Conservation (phyloP, 1,284 basidiomycete species). For the Papiliotrema laurentii region DNA sequence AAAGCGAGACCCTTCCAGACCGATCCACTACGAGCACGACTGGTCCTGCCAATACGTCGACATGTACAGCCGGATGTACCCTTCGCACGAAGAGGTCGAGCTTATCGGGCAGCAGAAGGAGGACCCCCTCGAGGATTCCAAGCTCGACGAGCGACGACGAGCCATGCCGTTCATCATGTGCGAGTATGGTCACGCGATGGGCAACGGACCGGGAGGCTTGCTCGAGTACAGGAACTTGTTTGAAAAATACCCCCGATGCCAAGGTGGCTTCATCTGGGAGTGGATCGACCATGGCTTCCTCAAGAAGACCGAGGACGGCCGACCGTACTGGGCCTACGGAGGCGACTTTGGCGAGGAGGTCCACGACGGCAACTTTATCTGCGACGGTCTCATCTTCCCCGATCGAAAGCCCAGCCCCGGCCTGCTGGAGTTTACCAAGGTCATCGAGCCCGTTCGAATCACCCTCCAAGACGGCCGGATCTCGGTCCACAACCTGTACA, state of each 20-base stretch:
- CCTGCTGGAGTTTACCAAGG: constrained; percentile 17
- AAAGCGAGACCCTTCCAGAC: constrained; percentile 13
- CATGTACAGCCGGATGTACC: constrained; percentile 24
- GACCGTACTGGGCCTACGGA: constrained; percentile 17
- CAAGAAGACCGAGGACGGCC: constrained; percentile 6
- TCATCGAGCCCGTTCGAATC: constrained; percentile 15
- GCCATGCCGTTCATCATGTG: constrained; percentile 16
- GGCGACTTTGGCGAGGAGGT: constrained; percentile 28
- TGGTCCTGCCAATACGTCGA: constrained; percentile 10
- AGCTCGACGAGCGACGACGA: constrained; percentile 3
- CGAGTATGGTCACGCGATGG: constrained; percentile 27
- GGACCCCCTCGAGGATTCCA: constrained; percentile 4
- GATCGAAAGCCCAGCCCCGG: constrained; percentile 18
- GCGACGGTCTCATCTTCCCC: constrained; percentile 25
- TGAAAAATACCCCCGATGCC: constrained; percentile 16
- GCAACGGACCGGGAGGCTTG: constrained; percentile 22
- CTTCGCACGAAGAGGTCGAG: constrained; percentile 11
- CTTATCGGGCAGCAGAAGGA: constrained; percentile 10
- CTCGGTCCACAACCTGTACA: constrained; percentile 11
- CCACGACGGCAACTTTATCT: constrained; percentile 24
- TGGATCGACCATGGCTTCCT: constrained; percentile 28
- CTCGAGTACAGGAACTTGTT: constrained; percentile 20
- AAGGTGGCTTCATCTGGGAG: constrained; percentile 30
- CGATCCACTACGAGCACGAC: constrained; percentile 25
- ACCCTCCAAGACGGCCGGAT: not conserved